Percentiles rank a stretch among this genome's conserved stretches.
Conservation (phyloP, 2,329 filamentous ascomycete genomes). For the Nothopassalora personata region DNA sequence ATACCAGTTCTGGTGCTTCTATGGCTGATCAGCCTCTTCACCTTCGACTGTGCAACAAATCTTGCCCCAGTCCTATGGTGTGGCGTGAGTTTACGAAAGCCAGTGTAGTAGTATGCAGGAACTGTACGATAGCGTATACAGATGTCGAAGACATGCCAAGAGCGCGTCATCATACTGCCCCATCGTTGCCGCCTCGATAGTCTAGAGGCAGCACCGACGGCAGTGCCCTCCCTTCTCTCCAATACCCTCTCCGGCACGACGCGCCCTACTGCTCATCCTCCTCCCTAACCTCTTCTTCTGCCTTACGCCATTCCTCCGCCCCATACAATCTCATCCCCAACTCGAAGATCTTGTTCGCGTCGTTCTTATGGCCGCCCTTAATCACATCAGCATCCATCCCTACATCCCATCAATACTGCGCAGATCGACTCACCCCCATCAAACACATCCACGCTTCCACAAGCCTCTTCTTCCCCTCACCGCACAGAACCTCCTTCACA, state of each 20-base stretch:
- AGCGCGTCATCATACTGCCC: neutral
- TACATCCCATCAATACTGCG: neutral
- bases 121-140: constrained; percentile 2
- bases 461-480: neutral
- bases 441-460: neutral
- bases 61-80: constrained; percentile 49
- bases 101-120: constrained; percentile 25
- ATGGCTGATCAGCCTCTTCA: constrained; percentile 52
- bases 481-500: neutral
- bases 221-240: neutral
- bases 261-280: neutral
- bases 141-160: neutral
- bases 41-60: constrained; percentile 47
- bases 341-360: neutral
- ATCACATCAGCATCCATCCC: neutral
- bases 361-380: neutral
- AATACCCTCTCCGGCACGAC: neutral
- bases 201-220: neutral
- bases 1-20: constrained; percentile 55
- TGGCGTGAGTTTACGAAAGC: constrained; percentile 42
- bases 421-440: neutral
- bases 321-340: neutral
- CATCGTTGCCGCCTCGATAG: neutral
- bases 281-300: neutral
- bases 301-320: neutral